phyloP scores from a whole-genome alignment of 257 asterid genomes.

The Gentiana dahurica region DNA sequence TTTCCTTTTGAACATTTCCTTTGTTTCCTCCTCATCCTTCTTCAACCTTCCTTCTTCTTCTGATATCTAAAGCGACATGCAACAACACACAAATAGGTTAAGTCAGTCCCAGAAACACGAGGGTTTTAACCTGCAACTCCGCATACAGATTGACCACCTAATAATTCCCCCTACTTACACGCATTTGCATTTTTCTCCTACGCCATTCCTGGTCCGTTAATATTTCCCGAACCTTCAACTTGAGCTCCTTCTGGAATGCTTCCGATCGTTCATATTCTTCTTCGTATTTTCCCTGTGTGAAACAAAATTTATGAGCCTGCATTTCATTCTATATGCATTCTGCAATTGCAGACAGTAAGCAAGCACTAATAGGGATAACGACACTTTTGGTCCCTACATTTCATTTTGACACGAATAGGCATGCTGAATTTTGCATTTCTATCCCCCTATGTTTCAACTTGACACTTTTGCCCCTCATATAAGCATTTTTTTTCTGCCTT shows the following conservation, averaged over 20 bases:
- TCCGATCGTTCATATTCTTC: constrained; percentile 75
- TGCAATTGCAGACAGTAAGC: background rate
- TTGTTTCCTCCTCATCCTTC: constrained; percentile 98
- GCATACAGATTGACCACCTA: too few species aligned
- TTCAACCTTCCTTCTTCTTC: constrained; percentile 99
- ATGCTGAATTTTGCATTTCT: too few species aligned
- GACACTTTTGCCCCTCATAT: too few species aligned
- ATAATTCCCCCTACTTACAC: constrained; percentile 33
- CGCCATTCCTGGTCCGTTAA: constrained; percentile 99
- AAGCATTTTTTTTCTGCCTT: too few species aligned
- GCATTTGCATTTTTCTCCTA: constrained; percentile 98
- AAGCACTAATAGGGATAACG: too few species aligned
- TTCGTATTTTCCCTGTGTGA: constrained; percentile 75
- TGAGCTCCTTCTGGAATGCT: constrained; percentile 82
- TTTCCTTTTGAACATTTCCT: constrained; percentile 97
- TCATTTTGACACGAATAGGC: too few species aligned
- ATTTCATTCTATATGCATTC: background rate
- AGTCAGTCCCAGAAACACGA: too few species aligned
- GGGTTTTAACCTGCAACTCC: too few species aligned
- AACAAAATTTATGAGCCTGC: constrained; percentile 6
- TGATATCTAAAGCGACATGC: constrained; percentile 50
- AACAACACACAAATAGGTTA: background rate
- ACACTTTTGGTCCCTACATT: too few species aligned
- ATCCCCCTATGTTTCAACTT: too few species aligned
- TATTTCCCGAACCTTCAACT: constrained; percentile 88